These are phyloP conservation scores for Emergomyces orientalis DNA, from an alignment of 2,329 filamentous ascomycete genomes.

Conservation along the genomic window DNA sequence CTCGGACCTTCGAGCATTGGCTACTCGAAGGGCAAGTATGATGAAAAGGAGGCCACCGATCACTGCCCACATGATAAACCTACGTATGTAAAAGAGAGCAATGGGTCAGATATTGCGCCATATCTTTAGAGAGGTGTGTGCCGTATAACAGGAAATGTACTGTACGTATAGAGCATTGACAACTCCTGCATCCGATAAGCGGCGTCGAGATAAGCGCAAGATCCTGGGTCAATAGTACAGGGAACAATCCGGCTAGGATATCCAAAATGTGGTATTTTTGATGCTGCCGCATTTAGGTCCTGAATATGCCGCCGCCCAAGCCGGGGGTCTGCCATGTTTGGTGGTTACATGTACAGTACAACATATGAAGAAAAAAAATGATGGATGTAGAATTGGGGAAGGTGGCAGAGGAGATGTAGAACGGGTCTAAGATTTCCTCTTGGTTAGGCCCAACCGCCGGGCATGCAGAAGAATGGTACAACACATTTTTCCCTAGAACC, in stretches of 20 bases:
- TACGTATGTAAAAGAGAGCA: conserved; percentile 14
- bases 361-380: neutral
- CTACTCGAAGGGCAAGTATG: conserved; percentile 30
- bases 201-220: conserved; percentile 49
- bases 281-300: conserved; percentile 34
- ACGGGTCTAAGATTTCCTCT: neutral
- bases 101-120: neutral
- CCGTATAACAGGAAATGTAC: neutral
- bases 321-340: neutral
- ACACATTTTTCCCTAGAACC: neutral
- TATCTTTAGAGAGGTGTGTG: neutral
- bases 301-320: conserved; percentile 37
- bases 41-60: conserved; percentile 42
- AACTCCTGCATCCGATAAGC: too few relatives aligned
- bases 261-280: conserved; percentile 46
- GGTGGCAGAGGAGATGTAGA: neutral
- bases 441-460: neutral
- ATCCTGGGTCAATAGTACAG: conserved; percentile 49
- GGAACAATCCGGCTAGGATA: conserved; percentile 47
- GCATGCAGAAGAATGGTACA: neutral
- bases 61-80: conserved; percentile 49
- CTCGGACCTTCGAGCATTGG: conserved; percentile 11
- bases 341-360: too few relatives aligned
- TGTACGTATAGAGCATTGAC: conserved; percentile 44
- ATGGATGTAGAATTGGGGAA: neutral